Conservation (phyloP, 148 eudicot genomes). For the Pharnaceum exiguum region DNA sequence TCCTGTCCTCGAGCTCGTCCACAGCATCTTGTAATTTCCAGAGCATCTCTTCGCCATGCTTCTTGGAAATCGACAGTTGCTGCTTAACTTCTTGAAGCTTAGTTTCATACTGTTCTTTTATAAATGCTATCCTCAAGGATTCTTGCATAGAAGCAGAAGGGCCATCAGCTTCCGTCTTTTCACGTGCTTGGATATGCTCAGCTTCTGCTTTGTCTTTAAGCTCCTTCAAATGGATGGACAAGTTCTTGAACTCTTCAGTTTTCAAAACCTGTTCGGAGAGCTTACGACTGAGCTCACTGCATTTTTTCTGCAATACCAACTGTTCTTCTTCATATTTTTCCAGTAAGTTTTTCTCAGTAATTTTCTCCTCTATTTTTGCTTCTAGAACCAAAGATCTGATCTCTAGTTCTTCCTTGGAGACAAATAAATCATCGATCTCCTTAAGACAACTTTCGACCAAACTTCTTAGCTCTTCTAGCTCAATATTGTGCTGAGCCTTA, state of each 20-base stretch:
- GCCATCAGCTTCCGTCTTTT: conserved; percentile 57
- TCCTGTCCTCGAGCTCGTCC: conserved; percentile 68
- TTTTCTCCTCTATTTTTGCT: conserved; percentile 48
- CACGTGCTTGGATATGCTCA: conserved; percentile 38
- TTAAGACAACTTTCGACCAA: conserved; percentile 28
- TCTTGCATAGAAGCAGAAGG: conserved; percentile 53
- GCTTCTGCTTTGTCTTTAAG: conserved; percentile 85
- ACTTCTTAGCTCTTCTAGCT: conserved; percentile 22
- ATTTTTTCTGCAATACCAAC: conserved; percentile 33
- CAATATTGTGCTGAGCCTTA: conserved; percentile 21
- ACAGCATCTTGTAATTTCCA: conserved; percentile 83
- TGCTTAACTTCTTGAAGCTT: conserved; percentile 73
- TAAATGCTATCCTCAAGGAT: conserved; percentile 78
- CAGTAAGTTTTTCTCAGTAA: conserved; percentile 14
- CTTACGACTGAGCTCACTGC: conserved; percentile 50
- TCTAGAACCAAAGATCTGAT: conserved; percentile 39
- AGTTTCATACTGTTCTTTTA: conserved; percentile 88
- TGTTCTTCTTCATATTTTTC: conserved; percentile 37
- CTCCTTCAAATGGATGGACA: conserved; percentile 80
- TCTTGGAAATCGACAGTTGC: conserved; percentile 69
- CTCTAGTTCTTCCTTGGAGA: conserved; percentile 55
- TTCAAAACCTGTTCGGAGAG: conserved; percentile 75
- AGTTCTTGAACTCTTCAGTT: conserved; percentile 84
- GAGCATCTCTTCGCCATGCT: conserved; percentile 90
- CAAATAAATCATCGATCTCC: conserved; percentile 43